These are phyloP conservation scores for Gnaphalium uliginosum DNA, from an alignment of 129 eudicot genomes.

Conservation along the genomic window DNA sequence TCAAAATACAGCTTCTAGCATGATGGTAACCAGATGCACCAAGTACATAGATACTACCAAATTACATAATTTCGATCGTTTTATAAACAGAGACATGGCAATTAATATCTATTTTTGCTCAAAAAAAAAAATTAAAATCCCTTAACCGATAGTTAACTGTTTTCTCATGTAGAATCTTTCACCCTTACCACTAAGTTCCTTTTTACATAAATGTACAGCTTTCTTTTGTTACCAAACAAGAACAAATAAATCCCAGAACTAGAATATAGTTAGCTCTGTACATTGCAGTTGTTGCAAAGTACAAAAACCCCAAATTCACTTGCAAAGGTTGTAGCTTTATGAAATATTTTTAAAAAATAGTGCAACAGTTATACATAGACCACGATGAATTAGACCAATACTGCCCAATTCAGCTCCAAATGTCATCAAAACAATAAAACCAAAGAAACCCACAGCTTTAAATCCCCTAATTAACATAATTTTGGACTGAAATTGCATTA, in stretches of 20 bases:
- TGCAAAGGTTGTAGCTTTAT: constrained; percentile 27
- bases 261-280: not conserved
- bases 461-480: constrained; percentile 30
- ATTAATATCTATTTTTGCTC: too few species aligned
- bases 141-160: not conserved
- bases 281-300: constrained; percentile 10
- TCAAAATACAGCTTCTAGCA: constrained; percentile 12
- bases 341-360: constrained; percentile 1
- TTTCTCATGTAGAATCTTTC: constrained; percentile 1
- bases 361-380: constrained; percentile 16
- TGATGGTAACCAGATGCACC: not conserved
- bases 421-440: constrained; percentile 25
- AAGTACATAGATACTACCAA: not conserved
- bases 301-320: constrained; percentile 29
- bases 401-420: constrained; percentile 29
- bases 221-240: constrained; percentile 16
- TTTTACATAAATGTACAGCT: not conserved
- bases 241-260: constrained; percentile 12
- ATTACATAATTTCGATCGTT: not conserved
- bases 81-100: not conserved
- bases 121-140: too few species aligned
- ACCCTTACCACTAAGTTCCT: not conserved
- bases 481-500: constrained; percentile 21
- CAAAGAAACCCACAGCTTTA: constrained; percentile 25
- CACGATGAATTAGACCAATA: constrained; percentile 25